Evolutionary conservation across 2,329 filamentous ascomycete species (phyloP).

Genomic region (Chaetomium strumarium): DNA sequence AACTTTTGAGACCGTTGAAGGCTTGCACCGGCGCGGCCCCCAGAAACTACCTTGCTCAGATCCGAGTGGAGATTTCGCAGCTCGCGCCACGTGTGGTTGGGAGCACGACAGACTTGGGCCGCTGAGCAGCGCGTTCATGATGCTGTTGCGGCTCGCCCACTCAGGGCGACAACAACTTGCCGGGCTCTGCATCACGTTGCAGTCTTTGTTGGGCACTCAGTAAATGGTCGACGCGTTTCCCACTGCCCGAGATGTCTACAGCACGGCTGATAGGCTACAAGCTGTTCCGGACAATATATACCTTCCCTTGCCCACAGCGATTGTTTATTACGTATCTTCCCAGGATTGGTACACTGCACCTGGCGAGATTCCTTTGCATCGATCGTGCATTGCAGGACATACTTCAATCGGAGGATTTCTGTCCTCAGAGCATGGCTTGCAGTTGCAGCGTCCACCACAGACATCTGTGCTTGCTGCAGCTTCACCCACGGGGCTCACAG

Average conservation of each 20-base stretch:
- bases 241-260: no score
- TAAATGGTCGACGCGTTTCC: no score
- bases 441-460: neutral
- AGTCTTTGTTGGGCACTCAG: no score
- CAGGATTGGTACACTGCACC: neutral
- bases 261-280: no score
- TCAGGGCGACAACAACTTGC: no score
- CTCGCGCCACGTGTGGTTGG: neutral
- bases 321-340: neutral
- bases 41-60: neutral
- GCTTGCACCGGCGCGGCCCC: no score
- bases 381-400: neutral
- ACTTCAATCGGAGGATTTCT: neutral
- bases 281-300: no score
- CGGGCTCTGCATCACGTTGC: no score
- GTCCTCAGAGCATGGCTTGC: neutral
- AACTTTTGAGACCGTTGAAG: no score
- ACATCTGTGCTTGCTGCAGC: neutral
- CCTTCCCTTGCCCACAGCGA: no score
- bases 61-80: neutral
- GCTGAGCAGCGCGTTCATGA: neutral
- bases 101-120: neutral
- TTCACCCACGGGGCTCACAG: neutral
- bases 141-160: neutral
- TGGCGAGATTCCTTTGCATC: neutral